Conservation (phyloP, 2,329 filamentous ascomycete genomes). For the Phyllosticta ampelicida region DNA sequence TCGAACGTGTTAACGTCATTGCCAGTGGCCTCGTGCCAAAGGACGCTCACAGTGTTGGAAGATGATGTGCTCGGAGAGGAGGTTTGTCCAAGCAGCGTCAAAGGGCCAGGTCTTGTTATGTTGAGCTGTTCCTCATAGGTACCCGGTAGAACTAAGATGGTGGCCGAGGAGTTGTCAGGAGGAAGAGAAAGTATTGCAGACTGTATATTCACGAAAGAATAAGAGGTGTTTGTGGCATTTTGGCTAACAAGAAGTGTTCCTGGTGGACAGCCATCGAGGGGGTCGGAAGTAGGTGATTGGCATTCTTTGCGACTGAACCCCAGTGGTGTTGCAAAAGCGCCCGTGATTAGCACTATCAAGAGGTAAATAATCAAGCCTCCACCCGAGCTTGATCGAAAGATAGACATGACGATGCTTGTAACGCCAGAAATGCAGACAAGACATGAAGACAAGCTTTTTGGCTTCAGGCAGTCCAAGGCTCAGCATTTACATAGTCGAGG, state of each 20-base stretch:
- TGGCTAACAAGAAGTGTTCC: conserved; percentile 22
- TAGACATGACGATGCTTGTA: not conserved
- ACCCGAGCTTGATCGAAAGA: not conserved
- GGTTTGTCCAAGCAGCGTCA: conserved; percentile 52
- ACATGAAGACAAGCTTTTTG: not conserved
- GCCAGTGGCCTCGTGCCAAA: conserved; percentile 47
- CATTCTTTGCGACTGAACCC: conserved; percentile 16
- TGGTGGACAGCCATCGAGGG: conserved; percentile 30
- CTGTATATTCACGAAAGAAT: conserved; percentile 32
- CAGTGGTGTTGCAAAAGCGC: conserved; percentile 15
- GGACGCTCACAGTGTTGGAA: conserved; percentile 44
- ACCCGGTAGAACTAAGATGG: conserved; percentile 50
- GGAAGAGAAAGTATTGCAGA: conserved; percentile 38
- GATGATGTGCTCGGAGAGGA: conserved; percentile 33
- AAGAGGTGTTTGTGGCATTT: conserved; percentile 11
- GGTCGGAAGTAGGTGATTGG: conserved; percentile 27
- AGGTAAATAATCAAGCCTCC: not conserved
- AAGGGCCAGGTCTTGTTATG: conserved; percentile 49
- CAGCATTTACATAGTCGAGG: not conserved
- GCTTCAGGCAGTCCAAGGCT: not conserved
- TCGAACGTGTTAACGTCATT: conserved; percentile 36
- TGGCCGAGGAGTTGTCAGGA: conserved; percentile 35
- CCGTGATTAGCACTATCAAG: conserved; percentile 14
- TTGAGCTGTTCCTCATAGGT: conserved; percentile 56
- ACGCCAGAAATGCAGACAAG: not conserved